These are phyloP conservation scores for Neohortaea acidophila DNA, from an alignment of 495 filamentous ascomycete genomes.

Conservation along the genomic window DNA sequence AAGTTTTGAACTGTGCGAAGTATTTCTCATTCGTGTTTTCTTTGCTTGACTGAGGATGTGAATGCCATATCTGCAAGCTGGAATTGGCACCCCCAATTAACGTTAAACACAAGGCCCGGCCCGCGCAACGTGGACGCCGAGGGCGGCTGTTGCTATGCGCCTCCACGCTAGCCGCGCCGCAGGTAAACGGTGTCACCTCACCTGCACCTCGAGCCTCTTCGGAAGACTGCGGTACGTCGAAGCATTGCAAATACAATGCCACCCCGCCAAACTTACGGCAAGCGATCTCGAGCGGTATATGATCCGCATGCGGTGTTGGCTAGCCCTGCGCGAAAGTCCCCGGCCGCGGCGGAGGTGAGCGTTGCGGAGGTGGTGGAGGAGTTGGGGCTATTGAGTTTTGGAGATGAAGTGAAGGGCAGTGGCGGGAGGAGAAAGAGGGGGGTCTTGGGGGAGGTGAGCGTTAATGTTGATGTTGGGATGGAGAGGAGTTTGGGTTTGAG, in stretches of 20 bases:
- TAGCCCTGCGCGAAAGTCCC: conserved; percentile 9
- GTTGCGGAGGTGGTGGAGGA: background rate
- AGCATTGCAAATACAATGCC: conserved; percentile 17
- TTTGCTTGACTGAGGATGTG: too few relatives aligned
- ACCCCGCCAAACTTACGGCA: conserved; percentile 23
- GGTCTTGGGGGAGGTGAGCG: conserved; percentile 6
- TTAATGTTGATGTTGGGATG: conserved; percentile 4
- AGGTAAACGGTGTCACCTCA: too few relatives aligned
- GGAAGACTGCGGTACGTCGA: too few relatives aligned
- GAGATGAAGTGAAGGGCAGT: background rate
- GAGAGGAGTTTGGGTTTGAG: background rate
- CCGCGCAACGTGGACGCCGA: too few relatives aligned
- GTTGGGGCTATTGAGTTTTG: background rate
- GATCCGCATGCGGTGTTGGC: conserved; percentile 10
- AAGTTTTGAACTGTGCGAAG: too few relatives aligned
- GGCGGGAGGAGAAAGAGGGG: background rate
- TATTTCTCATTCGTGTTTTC: too few relatives aligned
- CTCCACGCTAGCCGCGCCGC: too few relatives aligned
- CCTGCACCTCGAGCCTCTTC: too few relatives aligned
- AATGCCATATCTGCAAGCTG: too few relatives aligned
- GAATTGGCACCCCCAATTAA: too few relatives aligned
- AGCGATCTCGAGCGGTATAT: conserved; percentile 16
- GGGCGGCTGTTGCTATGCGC: too few relatives aligned
- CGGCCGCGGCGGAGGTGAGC: background rate
- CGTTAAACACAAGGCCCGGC: too few relatives aligned